phyloP scores from a whole-genome alignment of 129 eudicot genomes.

The Deinandra increscens region DNA sequence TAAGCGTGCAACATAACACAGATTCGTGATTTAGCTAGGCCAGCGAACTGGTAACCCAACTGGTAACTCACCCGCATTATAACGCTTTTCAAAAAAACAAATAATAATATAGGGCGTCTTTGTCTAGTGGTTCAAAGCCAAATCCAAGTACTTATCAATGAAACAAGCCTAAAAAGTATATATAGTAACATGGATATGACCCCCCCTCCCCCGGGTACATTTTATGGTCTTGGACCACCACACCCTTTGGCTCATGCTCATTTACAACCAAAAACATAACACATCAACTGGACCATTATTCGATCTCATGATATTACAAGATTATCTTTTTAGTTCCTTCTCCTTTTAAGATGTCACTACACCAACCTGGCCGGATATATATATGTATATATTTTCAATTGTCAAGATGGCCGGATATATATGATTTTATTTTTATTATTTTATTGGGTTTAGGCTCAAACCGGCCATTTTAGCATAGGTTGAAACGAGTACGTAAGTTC shows the following conservation, averaged over 20 bases:
- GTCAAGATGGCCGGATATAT: too few relatives aligned
- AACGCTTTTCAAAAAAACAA: too few relatives aligned
- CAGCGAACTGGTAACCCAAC: too few relatives aligned
- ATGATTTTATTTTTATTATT: too few relatives aligned
- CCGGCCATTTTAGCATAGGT: background rate
- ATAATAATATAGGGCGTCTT: conserved; percentile 32
- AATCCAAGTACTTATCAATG: conserved; percentile 17
- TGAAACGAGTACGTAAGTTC: background rate
- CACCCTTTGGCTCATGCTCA: conserved; percentile 32
- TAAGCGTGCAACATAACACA: too few relatives aligned
- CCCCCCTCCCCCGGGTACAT: conserved; percentile 15
- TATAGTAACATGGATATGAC: conserved; percentile 48
- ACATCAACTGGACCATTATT: conserved; percentile 28
- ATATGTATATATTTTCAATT: too few relatives aligned
- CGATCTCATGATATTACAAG: conserved; percentile 4
- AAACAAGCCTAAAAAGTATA: conserved; percentile 30
- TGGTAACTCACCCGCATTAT: too few relatives aligned
- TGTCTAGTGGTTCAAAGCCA: conserved; percentile 23
- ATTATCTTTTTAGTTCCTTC: conserved; percentile 15
- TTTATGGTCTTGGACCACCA: conserved; percentile 46
- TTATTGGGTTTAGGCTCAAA: background rate
- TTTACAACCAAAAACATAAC: conserved; percentile 23
- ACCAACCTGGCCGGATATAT: too few relatives aligned
- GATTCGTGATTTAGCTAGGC: too few relatives aligned
- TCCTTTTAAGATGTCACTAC: conserved; percentile 12